Evolutionary conservation across 768 basidiomycete species (phyloP), one percentile per base, ranked within the genome.

Genomic region (Rhodosporidiobolus sp.): DNA sequence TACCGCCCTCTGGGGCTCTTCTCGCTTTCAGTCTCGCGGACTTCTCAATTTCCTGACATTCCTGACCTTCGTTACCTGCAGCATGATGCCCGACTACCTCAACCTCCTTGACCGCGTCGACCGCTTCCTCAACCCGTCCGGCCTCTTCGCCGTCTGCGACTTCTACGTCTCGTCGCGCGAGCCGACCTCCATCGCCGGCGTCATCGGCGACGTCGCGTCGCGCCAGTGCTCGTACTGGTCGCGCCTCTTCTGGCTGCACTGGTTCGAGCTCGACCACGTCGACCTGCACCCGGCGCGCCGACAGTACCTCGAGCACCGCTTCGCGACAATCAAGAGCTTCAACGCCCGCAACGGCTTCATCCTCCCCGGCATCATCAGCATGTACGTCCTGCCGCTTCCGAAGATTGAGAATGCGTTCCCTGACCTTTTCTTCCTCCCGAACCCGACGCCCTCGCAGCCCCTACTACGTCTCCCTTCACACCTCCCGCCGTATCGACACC

Each of bases 391-490:
- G n/a, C 34, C 43, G n/a, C n/a, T n/a, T n/a, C n/a, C n/a, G n/a
- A n/a, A n/a, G n/a, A n/a, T n/a, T n/a, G n/a, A n/a, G n/a, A n/a
- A n/a, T n/a, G n/a, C n/a, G n/a, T 24, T 8, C 24, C 19, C 46
- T 49, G 20, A 6, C 28, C 43, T 38, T 43, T 12, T 11, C 43
- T 38, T 60, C n/a, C 16, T 12, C 32, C 12, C 7, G 8, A 52
- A 59, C 17, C 55, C 59, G 24, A 70, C 32, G 50, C 30, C 10
- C 46, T 34, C 43, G 4, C 68, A 87, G 86, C 38, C 87, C 87
- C 0, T 89, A 88, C 82, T 90, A 90, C 79, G 86, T 91, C 75
- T 90, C 88, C 85, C 83, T 91, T 43, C 89, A 89, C 48, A 86
- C 88, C 61, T 86, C 88, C 16, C 86, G 88, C 34, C 81, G 84